phyloP scores from a whole-genome alignment of 108 stramenopile species.

The Cyclotella cryptica region DNA sequence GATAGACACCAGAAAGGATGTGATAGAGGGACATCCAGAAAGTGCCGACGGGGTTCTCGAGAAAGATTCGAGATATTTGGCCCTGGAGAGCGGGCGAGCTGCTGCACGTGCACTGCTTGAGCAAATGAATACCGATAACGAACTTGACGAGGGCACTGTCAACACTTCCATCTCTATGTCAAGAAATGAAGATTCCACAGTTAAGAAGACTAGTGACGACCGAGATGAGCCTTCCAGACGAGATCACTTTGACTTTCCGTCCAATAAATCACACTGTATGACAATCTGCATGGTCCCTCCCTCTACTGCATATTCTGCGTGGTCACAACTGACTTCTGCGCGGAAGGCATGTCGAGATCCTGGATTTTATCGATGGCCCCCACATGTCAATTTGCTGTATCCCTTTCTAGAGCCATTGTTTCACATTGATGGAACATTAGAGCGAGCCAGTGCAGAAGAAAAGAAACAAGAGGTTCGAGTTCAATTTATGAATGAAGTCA shows the following conservation, averaged over 20 bases:
- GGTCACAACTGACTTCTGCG: constrained; percentile 62
- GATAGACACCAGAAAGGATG: background rate
- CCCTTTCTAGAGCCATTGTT: constrained; percentile 65
- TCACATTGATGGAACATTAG: constrained; percentile 6
- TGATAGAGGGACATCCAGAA: too few relatives aligned
- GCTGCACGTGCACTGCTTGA: constrained; percentile 36
- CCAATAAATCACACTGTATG: constrained; percentile 49
- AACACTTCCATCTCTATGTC: background rate
- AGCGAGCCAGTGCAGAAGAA: background rate
- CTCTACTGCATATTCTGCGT: constrained; percentile 53
- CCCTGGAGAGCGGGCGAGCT: constrained; percentile 37
- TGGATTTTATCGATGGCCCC: constrained; percentile 86
- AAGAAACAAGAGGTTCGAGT: constrained; percentile 30
- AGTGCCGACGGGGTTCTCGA: too few relatives aligned
- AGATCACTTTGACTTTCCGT: constrained; percentile 27
- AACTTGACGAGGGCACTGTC: background rate
- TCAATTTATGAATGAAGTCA: constrained; percentile 22
- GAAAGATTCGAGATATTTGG: background rate
- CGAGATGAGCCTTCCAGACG: background rate
- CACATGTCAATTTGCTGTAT: constrained; percentile 83
- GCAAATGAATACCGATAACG: constrained; percentile 8
- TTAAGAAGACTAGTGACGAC: background rate
- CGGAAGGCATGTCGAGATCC: constrained; percentile 71
- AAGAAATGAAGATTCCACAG: background rate
- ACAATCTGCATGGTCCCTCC: constrained; percentile 85